These are phyloP conservation scores for Magnaporthales sp. DNA, from an alignment of 2,329 filamentous ascomycete species.

Conservation along the genomic window DNA sequence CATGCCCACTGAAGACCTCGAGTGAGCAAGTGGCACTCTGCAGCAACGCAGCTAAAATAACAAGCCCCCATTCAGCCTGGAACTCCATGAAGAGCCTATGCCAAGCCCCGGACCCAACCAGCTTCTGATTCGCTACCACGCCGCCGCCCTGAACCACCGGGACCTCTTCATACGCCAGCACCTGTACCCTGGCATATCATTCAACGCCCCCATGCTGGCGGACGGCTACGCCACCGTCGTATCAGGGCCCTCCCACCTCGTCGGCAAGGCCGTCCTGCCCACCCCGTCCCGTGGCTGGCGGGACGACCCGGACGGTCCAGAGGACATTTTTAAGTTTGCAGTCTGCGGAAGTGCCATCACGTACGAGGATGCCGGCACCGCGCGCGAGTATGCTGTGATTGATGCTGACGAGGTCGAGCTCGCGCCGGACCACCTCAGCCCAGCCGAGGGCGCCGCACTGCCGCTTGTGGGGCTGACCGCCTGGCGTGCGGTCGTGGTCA, in stretches of 20 bases:
- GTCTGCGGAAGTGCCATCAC: conserved; percentile 62
- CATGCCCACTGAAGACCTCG: background rate
- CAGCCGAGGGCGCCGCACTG: conserved; percentile 72
- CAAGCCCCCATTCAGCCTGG: conserved; percentile 31
- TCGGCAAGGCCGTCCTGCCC: conserved; percentile 64
- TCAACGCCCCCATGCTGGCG: conserved; percentile 68
- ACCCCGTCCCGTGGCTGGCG: conserved; percentile 75
- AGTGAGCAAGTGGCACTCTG: background rate
- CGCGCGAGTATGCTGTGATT: conserved; percentile 65
- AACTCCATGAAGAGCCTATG: conserved; percentile 51
- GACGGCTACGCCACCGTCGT: conserved; percentile 75
- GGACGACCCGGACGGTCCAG: conserved; percentile 62
- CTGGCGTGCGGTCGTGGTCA: conserved; percentile 78
- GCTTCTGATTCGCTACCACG: conserved; percentile 66
- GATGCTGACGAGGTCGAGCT: conserved; percentile 65
- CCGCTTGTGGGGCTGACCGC: conserved; percentile 80
- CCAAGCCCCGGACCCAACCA: conserved; percentile 58
- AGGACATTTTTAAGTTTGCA: conserved; percentile 47
- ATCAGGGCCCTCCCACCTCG: conserved; percentile 39
- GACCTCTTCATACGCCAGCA: conserved; percentile 92
- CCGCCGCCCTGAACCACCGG: conserved; percentile 85
- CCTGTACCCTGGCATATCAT: conserved; percentile 79
- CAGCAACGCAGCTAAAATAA: background rate
- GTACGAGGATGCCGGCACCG: conserved; percentile 55
- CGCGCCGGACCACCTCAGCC: conserved; percentile 62